phyloP scores from a whole-genome alignment of 192 early-diverging fungal genomes.

The Irineochytrium annulatum region DNA sequence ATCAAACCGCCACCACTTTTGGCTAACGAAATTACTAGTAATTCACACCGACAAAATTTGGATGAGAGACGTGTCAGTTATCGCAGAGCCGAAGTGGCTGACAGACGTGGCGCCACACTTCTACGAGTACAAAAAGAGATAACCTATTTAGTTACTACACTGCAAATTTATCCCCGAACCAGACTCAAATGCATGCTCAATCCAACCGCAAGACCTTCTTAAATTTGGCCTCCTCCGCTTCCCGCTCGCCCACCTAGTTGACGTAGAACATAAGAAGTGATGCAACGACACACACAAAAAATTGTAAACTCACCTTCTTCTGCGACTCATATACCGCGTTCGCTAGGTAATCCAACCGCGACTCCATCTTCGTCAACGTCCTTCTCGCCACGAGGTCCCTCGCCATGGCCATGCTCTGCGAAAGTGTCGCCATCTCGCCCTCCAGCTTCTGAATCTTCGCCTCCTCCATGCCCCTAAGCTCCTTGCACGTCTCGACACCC shows the following conservation, averaged over 20 bases:
- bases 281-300: no score
- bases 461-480: slow-evolving; percentile 28
- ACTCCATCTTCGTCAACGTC: background rate
- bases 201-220: no score
- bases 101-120: slow-evolving; percentile 46
- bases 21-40: background rate
- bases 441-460: slow-evolving; percentile 30
- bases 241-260: no score
- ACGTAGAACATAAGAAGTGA: no score
- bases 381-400: background rate
- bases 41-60: slow-evolving; percentile 44
- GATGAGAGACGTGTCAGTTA: slow-evolving; percentile 42
- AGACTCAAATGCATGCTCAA: no score
- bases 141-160: no score
- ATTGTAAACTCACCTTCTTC: no score
- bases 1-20: background rate
- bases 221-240: no score
- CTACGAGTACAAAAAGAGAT: slow-evolving; percentile 31
- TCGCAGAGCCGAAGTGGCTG: slow-evolving; percentile 48
- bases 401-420: background rate
- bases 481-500: slow-evolving; percentile 50
- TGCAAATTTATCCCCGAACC: no score
- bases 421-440: slow-evolving; percentile 32
- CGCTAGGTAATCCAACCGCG: slow-evolving; percentile 22
- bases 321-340: slow-evolving; percentile 9